Evolutionary conservation across 805 yeast species (phyloP).

Genomic region (Isabelozyma pseudorhagii): DNA sequence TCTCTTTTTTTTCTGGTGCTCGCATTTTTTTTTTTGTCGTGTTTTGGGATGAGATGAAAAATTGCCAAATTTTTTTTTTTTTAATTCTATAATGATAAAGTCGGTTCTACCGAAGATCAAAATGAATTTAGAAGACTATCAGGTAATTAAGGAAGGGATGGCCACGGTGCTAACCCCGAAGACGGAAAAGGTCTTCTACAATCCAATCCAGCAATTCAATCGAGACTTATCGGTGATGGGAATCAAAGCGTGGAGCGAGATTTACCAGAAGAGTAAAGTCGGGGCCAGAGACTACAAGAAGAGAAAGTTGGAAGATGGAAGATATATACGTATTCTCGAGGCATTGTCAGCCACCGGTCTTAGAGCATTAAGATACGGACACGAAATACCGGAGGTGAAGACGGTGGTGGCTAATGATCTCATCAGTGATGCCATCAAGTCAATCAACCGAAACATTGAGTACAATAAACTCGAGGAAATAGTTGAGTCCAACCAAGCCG

Average conservation of each 20-base stretch:
- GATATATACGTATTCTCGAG: constrained; percentile 68
- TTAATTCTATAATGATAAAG: neutral
- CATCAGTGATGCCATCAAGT: constrained; percentile 76
- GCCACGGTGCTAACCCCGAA: constrained; percentile 83
- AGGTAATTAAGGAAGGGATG: constrained; percentile 63
- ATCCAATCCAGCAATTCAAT: constrained; percentile 95
- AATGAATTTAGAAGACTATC: constrained; percentile 25
- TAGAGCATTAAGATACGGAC: constrained; percentile 89
- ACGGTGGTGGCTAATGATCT: constrained; percentile 87
- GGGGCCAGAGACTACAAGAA: constrained; percentile 5
- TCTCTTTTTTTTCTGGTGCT: neutral
- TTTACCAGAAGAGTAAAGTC: constrained; percentile 30
- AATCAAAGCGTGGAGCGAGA: constrained; percentile 80
- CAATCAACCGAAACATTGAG: constrained; percentile 69
- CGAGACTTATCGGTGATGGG: constrained; percentile 85
- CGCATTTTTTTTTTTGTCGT: neutral
- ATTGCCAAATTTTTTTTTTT: neutral
- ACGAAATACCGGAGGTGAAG: constrained; percentile 77
- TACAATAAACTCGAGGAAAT: constrained; percentile 58
- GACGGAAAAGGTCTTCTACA: constrained; percentile 83
- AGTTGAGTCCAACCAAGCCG: constrained; percentile 74
- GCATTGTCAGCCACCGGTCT: constrained; percentile 95
- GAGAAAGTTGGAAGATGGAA: constrained; percentile 10
- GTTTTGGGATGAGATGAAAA: neutral
- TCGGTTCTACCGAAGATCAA: neutral